These are phyloP conservation scores for Colletotrichum agaves DNA, from an alignment of 2,329 filamentous ascomycete species.

Conservation along the genomic window DNA sequence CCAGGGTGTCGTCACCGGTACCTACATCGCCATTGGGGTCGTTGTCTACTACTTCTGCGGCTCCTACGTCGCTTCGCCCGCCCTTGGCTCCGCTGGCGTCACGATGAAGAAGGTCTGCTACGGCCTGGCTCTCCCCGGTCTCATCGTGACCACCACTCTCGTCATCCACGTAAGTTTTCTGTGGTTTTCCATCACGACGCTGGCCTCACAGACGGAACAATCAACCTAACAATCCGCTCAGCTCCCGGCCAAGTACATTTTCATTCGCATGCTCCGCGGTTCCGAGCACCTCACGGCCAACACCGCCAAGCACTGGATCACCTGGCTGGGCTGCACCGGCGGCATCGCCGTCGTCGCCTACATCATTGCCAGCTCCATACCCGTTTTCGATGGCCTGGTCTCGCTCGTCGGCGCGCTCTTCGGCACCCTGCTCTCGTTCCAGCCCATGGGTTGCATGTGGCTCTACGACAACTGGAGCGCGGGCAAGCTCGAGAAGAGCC, in stretches of 20 bases:
- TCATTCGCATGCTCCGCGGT: conserved; percentile 43
- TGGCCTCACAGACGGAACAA: too few species aligned
- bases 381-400: conserved; percentile 44
- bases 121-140: conserved; percentile 49
- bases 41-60: conserved; percentile 60
- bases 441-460: conserved; percentile 53
- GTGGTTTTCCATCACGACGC: accelerated
- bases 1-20: conserved; percentile 44
- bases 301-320: conserved; percentile 44
- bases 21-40: conserved; percentile 47
- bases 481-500: conserved; percentile 26
- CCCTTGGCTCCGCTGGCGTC: conserved; percentile 56
- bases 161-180: conserved; percentile 43
- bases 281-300: conserved; percentile 46
- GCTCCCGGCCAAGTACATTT: conserved; percentile 44
- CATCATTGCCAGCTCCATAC: conserved; percentile 44
- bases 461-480: conserved; percentile 54
- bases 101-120: conserved; percentile 57
- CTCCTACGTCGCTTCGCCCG: conserved; percentile 57
- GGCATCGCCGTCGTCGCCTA: conserved; percentile 42
- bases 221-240: not conserved
- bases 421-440: conserved; percentile 43
- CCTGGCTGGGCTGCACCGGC: conserved; percentile 46
- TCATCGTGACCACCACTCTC: conserved; percentile 44
- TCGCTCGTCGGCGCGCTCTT: conserved; percentile 44